Conservation (phyloP, 495 filamentous ascomycete genomes). For the Coniosporium apollinis region DNA sequence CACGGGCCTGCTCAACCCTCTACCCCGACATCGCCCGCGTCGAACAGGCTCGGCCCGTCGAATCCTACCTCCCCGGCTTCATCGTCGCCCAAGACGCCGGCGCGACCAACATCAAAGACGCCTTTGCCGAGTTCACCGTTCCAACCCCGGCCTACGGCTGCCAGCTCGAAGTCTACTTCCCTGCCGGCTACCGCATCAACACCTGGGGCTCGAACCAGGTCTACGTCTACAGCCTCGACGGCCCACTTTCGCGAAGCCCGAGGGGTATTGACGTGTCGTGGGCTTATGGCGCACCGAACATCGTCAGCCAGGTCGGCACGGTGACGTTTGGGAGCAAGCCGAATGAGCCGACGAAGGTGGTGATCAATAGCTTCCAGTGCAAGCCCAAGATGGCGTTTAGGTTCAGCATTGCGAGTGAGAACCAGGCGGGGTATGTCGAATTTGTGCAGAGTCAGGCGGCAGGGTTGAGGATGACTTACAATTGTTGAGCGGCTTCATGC, state of each 20-base stretch:
- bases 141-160: conserved; percentile 13
- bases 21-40: conserved; percentile 8
- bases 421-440: conserved; percentile 6
- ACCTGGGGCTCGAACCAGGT: conserved; percentile 7
- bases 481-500: too few species aligned
- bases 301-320: conserved; percentile 8
- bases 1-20: conserved; percentile 11
- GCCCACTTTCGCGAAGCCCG: neutral
- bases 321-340: conserved; percentile 8
- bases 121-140: conserved; percentile 7
- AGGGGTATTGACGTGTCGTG: neutral
- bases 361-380: conserved; percentile 12
- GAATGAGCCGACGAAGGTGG: conserved; percentile 7
- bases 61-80: conserved; percentile 5
- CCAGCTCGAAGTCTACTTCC: conserved; percentile 13
- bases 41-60: neutral
- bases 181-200: conserved; percentile 10
- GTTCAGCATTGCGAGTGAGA: conserved; percentile 9
- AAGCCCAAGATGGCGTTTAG: conserved; percentile 6
- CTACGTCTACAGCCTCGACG: conserved; percentile 6
- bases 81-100: conserved; percentile 9
- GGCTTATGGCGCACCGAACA: neutral
- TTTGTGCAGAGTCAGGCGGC: conserved; percentile 12
- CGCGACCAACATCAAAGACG: conserved; percentile 4
- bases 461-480: conserved; percentile 13